These are phyloP conservation scores for Dioszegia hungarica DNA, from an alignment of 768 basidiomycete species.

Conservation along the genomic window DNA sequence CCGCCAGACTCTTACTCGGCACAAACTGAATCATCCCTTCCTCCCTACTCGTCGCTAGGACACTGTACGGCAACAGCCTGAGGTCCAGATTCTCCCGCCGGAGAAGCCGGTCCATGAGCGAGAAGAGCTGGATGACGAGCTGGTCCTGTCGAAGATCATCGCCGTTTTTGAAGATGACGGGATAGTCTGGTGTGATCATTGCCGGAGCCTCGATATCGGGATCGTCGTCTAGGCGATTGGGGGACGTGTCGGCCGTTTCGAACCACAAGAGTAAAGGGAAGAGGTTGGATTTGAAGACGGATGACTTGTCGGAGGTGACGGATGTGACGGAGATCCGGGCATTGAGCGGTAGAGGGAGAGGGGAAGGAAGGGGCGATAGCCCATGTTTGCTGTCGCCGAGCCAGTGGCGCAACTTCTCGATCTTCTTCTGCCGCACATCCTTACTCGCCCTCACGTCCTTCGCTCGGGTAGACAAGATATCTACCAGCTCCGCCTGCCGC, in stretches of 20 bases:
- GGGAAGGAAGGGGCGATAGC: constrained; percentile 65
- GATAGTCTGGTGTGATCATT: constrained; percentile 59
- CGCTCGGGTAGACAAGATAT: constrained; percentile 76
- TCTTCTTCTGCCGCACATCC: constrained; percentile 92
- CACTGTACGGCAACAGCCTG: constrained; percentile 83
- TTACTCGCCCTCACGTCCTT: constrained; percentile 83
- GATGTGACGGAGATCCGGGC: constrained; percentile 79
- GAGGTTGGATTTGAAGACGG: constrained; percentile 95
- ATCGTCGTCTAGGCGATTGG: constrained; percentile 10
- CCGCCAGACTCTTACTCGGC: constrained; percentile 89
- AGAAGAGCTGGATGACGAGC: constrained; percentile 95
- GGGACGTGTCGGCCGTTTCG: constrained; percentile 64
- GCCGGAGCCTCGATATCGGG: constrained; percentile 50
- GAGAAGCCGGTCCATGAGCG: constrained; percentile 89
- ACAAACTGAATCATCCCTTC: constrained; percentile 98
- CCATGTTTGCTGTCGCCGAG: constrained; percentile 80
- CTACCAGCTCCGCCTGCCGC: constrained; percentile 85
- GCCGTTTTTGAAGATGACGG: constrained; percentile 97
- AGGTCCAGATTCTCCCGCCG: constrained; percentile 93
- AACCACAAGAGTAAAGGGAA: constrained; percentile 88
- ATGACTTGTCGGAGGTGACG: constrained; percentile 84
- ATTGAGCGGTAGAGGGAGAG: constrained; percentile 81
- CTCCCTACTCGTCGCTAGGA: constrained; percentile 80
- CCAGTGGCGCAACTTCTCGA: constrained; percentile 83
- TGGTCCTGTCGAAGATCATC: constrained; percentile 99